These are phyloP conservation scores for Paraphaeosphaeria sporulosa DNA, from an alignment of 2,329 filamentous ascomycete genomes.

Conservation along the genomic window DNA sequence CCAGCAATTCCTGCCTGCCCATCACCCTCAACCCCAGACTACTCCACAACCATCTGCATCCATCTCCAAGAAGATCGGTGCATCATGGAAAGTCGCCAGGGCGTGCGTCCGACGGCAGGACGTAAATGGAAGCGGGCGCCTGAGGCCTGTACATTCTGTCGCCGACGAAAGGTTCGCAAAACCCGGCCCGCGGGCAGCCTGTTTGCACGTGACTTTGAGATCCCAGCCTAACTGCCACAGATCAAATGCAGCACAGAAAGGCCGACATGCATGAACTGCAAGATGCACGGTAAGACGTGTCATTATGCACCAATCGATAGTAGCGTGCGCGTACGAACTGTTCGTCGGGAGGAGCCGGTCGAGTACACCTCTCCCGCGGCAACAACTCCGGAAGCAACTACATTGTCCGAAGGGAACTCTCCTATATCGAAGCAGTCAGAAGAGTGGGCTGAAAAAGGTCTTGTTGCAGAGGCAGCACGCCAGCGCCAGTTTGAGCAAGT, in stretches of 20 bases:
- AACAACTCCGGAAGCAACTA: constrained; percentile 32
- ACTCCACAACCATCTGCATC: neutral
- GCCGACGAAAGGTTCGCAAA: constrained; percentile 46
- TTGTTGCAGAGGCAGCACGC: constrained; percentile 58
- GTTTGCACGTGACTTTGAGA: neutral
- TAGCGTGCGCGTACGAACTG: constrained; percentile 20
- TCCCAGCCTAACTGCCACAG: constrained; percentile 32
- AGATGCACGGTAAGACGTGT: constrained; percentile 55
- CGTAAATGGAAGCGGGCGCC: constrained; percentile 32
- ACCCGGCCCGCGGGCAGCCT: neutral
- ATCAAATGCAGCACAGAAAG: constrained; percentile 59
- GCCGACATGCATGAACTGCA: constrained; percentile 57
- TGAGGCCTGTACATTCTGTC: constrained; percentile 50
- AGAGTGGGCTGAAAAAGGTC: constrained; percentile 54
- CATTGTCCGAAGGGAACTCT: constrained; percentile 55
- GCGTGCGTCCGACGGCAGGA: constrained; percentile 16
- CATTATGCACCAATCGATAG: constrained; percentile 50
- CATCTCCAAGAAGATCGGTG: neutral
- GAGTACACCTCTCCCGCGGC: constrained; percentile 14
- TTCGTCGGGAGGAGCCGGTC: constrained; percentile 22
- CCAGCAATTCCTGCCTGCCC: neutral
- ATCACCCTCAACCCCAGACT: neutral
- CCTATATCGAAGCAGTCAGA: constrained; percentile 30
- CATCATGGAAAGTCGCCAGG: constrained; percentile 14
- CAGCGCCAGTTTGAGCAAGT: constrained; percentile 61